Conservation (phyloP, 164 flowering plant genomes). For the Cinnamomum micranthum region DNA sequence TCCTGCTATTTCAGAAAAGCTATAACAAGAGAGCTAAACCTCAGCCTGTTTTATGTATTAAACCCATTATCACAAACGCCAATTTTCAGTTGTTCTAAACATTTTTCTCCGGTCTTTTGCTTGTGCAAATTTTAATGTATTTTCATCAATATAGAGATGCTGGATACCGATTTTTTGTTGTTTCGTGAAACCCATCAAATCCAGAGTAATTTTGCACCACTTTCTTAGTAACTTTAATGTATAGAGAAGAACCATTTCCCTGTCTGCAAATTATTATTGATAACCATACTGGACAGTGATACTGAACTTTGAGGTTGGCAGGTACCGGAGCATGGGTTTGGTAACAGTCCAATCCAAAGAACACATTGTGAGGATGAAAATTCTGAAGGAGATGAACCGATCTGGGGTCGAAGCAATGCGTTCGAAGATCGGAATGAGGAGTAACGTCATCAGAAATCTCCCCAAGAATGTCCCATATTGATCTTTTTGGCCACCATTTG, state of each 20-base stretch:
- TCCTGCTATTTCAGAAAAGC: too few relatives aligned
- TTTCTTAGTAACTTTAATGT: not conserved
- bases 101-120: too few relatives aligned
- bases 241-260: not conserved
- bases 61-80: too few relatives aligned
- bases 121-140: too few relatives aligned
- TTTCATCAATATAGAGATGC: too few relatives aligned
- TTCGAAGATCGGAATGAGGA: constrained; percentile 80
- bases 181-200: too few relatives aligned
- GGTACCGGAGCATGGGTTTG: constrained; percentile 90
- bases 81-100: too few relatives aligned
- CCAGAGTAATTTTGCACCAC: too few relatives aligned
- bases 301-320: constrained; percentile 20
- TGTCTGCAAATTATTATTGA: too few relatives aligned
- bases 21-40: too few relatives aligned
- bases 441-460: constrained; percentile 80
- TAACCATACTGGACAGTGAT: not conserved
- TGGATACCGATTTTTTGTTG: too few relatives aligned
- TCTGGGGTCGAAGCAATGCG: constrained; percentile 83
- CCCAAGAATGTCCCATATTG: constrained; percentile 81
- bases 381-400: constrained; percentile 64
- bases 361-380: constrained; percentile 76
- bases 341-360: constrained; percentile 77
- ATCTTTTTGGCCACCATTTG: not conserved
- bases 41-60: too few relatives aligned